These are phyloP conservation scores for Coleophoma cylindrospora DNA, from an alignment of 2,329 filamentous ascomycete species.

Conservation along the genomic window DNA sequence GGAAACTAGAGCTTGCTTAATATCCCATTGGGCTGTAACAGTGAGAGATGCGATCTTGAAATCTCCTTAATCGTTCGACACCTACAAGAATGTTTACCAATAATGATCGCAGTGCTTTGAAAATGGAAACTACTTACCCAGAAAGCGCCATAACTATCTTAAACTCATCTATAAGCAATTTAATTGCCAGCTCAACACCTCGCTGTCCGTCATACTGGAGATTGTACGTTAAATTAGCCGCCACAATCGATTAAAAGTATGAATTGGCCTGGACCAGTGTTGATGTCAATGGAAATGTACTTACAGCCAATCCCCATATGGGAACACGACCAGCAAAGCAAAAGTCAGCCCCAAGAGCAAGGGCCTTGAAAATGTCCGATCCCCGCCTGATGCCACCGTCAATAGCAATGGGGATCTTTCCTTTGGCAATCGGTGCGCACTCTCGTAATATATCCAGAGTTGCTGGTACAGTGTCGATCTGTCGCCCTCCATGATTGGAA, in stretches of 20 bases:
- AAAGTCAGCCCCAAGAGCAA: slow-evolving; percentile 48
- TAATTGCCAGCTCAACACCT: not conserved
- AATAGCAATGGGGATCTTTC: slow-evolving; percentile 49
- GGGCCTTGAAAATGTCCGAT: slow-evolving; percentile 49
- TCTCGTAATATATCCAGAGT: slow-evolving; percentile 50
- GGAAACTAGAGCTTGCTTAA: not conserved
- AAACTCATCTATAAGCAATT: not conserved
- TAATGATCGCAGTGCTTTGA: not conserved
- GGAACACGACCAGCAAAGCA: slow-evolving; percentile 55
- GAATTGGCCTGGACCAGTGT: not conserved
- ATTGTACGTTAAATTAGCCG: not conserved
- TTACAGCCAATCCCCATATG: slow-evolving; percentile 47
- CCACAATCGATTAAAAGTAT: not conserved
- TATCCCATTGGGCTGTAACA: not conserved
- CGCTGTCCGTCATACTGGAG: not conserved
- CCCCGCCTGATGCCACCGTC: slow-evolving; percentile 50
- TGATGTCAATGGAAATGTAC: not conserved
- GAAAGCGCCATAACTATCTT: not conserved
- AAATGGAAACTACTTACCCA: not conserved
- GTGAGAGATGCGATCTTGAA: not conserved
- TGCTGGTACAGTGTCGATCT: slow-evolving; percentile 46
- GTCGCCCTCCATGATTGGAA: slow-evolving; percentile 49
- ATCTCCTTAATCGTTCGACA: not conserved
- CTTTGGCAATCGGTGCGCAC: slow-evolving; percentile 40
- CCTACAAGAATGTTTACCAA: not conserved